Percentiles rank a stretch among this genome's conserved stretches.
Conservation (phyloP, 176 grass and related monocot genomes). For the Areca catechu region DNA sequence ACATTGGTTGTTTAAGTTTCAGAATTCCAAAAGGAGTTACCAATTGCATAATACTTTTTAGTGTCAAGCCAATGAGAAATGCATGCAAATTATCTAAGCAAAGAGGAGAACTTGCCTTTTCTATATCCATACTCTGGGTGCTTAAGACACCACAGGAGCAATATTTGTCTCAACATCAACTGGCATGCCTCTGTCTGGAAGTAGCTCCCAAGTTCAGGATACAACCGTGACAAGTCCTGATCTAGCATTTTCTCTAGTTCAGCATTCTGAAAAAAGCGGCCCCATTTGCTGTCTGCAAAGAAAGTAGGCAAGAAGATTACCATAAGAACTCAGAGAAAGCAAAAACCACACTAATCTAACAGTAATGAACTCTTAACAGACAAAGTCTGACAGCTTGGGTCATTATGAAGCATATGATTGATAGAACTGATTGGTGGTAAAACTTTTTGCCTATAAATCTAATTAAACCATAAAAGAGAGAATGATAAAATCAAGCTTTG, state of each 20-base stretch:
- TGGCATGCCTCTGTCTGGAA: constrained; percentile 71
- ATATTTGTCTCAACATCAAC: constrained; percentile 78
- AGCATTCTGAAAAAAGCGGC: constrained; percentile 85
- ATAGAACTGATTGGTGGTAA: no score
- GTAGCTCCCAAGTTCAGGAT: constrained; percentile 77
- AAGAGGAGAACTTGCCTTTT: constrained; percentile 45
- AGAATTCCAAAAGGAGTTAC: not conserved
- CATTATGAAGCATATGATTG: no score
- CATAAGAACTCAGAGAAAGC: not conserved
- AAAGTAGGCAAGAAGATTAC: not conserved
- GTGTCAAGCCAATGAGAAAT: constrained; percentile 4
- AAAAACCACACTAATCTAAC: no score
- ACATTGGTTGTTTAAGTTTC: no score
- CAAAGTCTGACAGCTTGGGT: no score
- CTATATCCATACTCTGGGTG: constrained; percentile 90
- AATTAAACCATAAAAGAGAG: no score
- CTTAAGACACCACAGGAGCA: constrained; percentile 88
- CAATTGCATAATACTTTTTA: not conserved
- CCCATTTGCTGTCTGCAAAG: constrained; percentile 87
- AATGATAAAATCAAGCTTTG: no score
- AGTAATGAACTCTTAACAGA: no score
- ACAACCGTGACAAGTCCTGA: constrained; percentile 78
- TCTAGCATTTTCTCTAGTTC: constrained; percentile 94
- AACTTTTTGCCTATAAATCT: no score
- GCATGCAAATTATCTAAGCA: constrained; percentile 8